phyloP scores from a whole-genome alignment of 805 yeast genomes.

The Suhomyces tanzawaensis region DNA sequence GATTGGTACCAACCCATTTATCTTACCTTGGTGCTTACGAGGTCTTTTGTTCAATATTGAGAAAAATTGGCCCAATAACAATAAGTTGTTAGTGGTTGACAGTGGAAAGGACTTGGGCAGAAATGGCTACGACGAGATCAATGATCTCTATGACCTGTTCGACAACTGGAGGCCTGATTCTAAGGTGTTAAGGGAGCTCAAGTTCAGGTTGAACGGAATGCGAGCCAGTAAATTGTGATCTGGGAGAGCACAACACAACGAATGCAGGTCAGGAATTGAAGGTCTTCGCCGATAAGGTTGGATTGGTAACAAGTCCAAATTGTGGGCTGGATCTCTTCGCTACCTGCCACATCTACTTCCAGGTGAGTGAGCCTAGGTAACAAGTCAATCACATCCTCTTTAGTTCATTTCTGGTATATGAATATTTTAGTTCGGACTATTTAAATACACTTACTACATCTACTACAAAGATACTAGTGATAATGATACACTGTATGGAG shows the following conservation, averaged over 20 bases:
- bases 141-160: constrained; percentile 63
- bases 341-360: too few relatives aligned
- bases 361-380: too few relatives aligned
- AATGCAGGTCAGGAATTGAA: too few relatives aligned
- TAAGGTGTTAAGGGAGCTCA: constrained; percentile 77
- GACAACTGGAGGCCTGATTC: constrained; percentile 87
- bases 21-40: constrained; percentile 89
- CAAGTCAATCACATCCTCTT: too few relatives aligned
- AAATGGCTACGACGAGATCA: constrained; percentile 53
- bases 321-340: neutral
- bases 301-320: too few relatives aligned
- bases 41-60: constrained; percentile 70
- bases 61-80: constrained; percentile 47
- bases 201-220: constrained; percentile 66
- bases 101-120: constrained; percentile 30
- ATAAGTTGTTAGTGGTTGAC: constrained; percentile 28
- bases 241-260: too few relatives aligned
- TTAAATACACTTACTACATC: too few relatives aligned
- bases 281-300: too few relatives aligned
- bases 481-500: too few relatives aligned
- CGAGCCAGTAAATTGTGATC: constrained; percentile 37
- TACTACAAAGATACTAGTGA: too few relatives aligned
- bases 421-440: too few relatives aligned
- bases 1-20: constrained; percentile 75
- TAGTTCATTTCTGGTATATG: too few relatives aligned